These are phyloP conservation scores for Epichloe gansuensis DNA, from an alignment of 2,329 filamentous ascomycete species.

Conservation along the genomic window DNA sequence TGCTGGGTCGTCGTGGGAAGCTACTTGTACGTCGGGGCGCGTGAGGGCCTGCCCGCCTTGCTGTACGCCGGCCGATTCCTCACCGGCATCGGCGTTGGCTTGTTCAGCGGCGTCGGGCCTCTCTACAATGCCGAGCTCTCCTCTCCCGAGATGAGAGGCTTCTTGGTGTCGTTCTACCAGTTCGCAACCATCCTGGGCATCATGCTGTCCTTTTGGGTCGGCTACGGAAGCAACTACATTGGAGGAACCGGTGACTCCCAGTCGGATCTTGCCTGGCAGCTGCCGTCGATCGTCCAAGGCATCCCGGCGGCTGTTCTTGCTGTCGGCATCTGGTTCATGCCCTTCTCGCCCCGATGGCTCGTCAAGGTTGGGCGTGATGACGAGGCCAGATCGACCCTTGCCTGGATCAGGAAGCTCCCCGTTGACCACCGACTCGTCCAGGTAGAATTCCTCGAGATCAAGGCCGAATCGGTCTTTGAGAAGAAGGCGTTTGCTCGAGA, in stretches of 20 bases:
- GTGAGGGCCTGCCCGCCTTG: constrained; percentile 23
- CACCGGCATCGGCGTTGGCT: constrained; percentile 35
- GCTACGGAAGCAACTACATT: constrained; percentile 33
- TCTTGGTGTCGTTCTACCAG: constrained; percentile 49
- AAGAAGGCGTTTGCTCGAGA: constrained; percentile 54
- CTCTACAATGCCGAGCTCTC: constrained; percentile 40
- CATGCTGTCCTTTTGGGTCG: constrained; percentile 36
- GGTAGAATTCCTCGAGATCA: constrained; percentile 72
- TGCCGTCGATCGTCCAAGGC: constrained; percentile 33
- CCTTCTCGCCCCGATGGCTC: constrained; percentile 66
- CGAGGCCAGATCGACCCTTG: constrained; percentile 45
- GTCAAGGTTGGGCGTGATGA: constrained; percentile 56
- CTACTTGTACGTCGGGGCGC: constrained; percentile 32
- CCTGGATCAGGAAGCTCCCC: constrained; percentile 48
- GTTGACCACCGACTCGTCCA: constrained; percentile 54
- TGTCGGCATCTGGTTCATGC: constrained; percentile 59
- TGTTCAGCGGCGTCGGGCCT: constrained; percentile 32
- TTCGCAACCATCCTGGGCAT: constrained; percentile 46
- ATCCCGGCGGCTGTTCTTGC: constrained; percentile 41
- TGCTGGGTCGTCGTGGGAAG: constrained; percentile 27
- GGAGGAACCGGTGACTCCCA: constrained; percentile 31
- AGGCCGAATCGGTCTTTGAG: constrained; percentile 65
- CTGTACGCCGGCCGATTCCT: constrained; percentile 37
- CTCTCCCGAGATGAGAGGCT: constrained; percentile 52
- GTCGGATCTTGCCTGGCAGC: constrained; percentile 28